Base-by-base conservation (phyloP, 2,329 filamentous ascomycete genomes). In the Fusarium mangiferae region DNA sequence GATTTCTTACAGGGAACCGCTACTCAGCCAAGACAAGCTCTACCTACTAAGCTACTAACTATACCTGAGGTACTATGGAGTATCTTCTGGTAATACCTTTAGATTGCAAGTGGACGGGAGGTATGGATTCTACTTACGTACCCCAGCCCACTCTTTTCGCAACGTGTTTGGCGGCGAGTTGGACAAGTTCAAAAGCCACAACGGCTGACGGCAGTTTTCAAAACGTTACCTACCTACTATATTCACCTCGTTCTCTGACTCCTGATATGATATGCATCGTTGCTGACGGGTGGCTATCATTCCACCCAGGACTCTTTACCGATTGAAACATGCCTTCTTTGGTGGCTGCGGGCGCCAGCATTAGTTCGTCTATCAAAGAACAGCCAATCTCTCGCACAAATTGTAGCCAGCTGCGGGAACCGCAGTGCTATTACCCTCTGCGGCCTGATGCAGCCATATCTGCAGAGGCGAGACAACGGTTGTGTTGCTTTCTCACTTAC, bases 91-190 rank as follows among this genome's bases (percentile, higher is more conserved):
- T 24, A 35, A 51, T 24, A 35, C 30, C 30, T 51, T 51, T 24
- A 35, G 52, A 62, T 66, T 66, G 49, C 36, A 39, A 28, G 15
- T 55, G 51, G 26, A 48, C 26, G 20, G 45, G 51, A 55, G 36
- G 35, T 48, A 38, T n/a, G n/a, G n/a, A n/a, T 30, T n/a, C 26
- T 45, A 46, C 51, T 54, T 72, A 68, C 63, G 63, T 72, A 72
- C 44, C 30, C 57, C 52, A 20, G 38, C 45, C 62, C 66, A 62
- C 62, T 68, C 70, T 66, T 73, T 41, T 59, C 35, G 46, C 66
- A 71, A 70, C 70, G 66, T 73, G 70, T 61, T 66, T 65, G 49
- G 59, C 61, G 62, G 38, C 41, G 48, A 70, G 65, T 51, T 73
- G 57, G 28, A 51, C 52, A 61, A 49, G 45, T 64, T 59, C 26